These are phyloP conservation scores for Francoa sonchifolia DNA, from an alignment of 441 rosid species.

Conservation along the genomic window DNA sequence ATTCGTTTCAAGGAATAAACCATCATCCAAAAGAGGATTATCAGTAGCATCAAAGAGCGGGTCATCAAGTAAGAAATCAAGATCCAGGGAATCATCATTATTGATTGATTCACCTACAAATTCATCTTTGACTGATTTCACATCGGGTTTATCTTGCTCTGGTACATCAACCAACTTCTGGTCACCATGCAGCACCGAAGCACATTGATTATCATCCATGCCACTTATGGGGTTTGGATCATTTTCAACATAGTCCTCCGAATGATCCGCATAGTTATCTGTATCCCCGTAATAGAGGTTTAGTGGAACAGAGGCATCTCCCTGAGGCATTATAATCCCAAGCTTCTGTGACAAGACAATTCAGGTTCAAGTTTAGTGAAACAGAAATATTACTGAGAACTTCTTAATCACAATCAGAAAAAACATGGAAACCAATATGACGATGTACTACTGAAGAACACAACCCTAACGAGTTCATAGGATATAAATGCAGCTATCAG, in stretches of 20 bases:
- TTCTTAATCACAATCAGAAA: no score
- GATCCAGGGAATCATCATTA: constrained; percentile 20
- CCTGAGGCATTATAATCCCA: constrained; percentile 26
- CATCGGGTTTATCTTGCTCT: constrained; percentile 24
- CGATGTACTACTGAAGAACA: no score
- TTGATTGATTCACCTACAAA: constrained; percentile 28
- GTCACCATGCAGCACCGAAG: constrained; percentile 23
- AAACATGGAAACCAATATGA: no score
- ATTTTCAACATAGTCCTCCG: constrained; percentile 26
- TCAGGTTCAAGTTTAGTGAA: no score
- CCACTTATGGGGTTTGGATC: constrained; percentile 33
- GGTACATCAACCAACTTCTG: constrained; percentile 28
- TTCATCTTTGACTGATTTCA: constrained; percentile 30
- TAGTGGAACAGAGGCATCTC: constrained; percentile 19
- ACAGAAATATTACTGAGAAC: no score
- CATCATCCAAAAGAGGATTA: constrained; percentile 34
- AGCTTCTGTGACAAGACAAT: constrained; percentile 30
- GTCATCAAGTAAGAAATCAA: constrained; percentile 31
- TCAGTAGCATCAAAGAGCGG: constrained; percentile 37
- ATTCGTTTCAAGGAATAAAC: constrained; percentile 45
- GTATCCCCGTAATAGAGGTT: constrained; percentile 46
- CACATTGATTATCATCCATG: constrained; percentile 18
- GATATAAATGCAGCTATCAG: no score
- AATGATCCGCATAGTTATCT: constrained; percentile 38
- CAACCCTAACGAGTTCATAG: no score